Percentiles rank a stretch among this genome's conserved stretches.
phyloP scores from a whole-genome alignment of 108 stramenopile genomes.

The Schizochytrium sp. region DNA sequence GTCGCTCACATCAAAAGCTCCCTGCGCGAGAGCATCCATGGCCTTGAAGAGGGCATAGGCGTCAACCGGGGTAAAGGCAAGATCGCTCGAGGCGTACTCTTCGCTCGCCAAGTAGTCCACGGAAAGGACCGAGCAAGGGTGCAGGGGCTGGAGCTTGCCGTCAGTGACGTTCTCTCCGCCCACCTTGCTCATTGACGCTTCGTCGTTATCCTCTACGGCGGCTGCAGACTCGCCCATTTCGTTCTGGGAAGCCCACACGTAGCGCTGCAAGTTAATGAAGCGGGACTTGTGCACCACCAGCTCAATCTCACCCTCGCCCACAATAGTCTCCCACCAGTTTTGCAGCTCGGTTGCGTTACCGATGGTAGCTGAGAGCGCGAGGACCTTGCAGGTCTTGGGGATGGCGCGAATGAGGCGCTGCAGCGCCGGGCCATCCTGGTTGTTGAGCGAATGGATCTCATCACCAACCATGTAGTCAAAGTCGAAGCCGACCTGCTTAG shows the following conservation, averaged over 20 bases:
- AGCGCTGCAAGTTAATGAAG: conserved; percentile 97
- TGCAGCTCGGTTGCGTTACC: conserved; percentile 87
- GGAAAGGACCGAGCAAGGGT: conserved; percentile 90
- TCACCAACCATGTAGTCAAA: conserved; percentile 95
- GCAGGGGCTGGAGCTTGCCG: conserved; percentile 62
- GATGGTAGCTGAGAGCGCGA: conserved; percentile 95
- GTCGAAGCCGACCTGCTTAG: conserved; percentile 95
- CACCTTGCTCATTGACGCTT: conserved; percentile 38
- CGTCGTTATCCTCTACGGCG: conserved; percentile 40
- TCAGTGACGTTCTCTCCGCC: background rate
- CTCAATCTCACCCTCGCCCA: conserved; percentile 68
- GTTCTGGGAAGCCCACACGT: conserved; percentile 61
- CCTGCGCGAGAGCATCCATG: background rate
- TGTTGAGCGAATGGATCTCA: conserved; percentile 95
- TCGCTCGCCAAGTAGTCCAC: conserved; percentile 57
- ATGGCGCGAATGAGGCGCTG: conserved; percentile 86
- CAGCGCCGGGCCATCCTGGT: conserved; percentile 90
- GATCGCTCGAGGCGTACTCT: conserved; percentile 52
- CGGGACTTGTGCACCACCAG: conserved; percentile 77
- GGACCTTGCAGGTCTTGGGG: conserved; percentile 71
- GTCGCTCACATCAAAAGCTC: conserved; percentile 61
- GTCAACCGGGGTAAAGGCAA: conserved; percentile 90
- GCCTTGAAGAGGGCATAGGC: conserved; percentile 57
- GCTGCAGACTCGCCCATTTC: conserved; percentile 52
- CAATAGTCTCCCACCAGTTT: conserved; percentile 81